Base-by-base conservation (phyloP, 495 filamentous ascomycete genomes). In the Cercophora sp. region DNA sequence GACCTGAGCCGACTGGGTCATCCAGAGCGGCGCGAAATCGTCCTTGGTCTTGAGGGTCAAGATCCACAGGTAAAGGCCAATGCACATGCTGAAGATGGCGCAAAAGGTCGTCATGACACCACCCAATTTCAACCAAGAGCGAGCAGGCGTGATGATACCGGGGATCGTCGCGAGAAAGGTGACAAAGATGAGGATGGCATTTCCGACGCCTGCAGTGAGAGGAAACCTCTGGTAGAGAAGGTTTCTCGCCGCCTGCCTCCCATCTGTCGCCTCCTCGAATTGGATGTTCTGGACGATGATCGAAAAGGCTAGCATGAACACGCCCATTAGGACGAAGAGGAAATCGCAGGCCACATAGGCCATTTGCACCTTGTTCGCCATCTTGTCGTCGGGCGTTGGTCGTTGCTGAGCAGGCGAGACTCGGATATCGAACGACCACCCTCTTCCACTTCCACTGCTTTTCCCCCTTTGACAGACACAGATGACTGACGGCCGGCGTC, bases 11-110 rank as follows among this genome's bases (percentile, higher is more conserved):
- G 71, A 55, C 60, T 86, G 80, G n/a, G 63, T 48, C 5, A 60
- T 68, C 78, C 83, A 90, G 37, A 84, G 67, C 0, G 60, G 58
- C 34, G 62, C 62, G 54, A 88, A 76, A 32, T 80, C 79, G 3
- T 70, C 67, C 54, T 82, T 75, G 23, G 82, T 83, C 60, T 72
- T 76, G 50, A 90, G 72, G 2, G 86, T 90, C 47, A 79, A 64
- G 55, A 87, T 78, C 86, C 86, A 90, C 48, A 89, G 68, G 29
- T 76, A 71, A 43, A 90, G 62, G 19, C 86, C 86, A 5, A 88
- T 65, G 40, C 78, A 60, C 59, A 89, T 67, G 23, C 81, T 87
- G 65, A 86, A 87, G 25, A 83, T 36, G 8, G 73, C 74, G 67
- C 79, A 84, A 44, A 82, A 56, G 24, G 83, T 73, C 4, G 85